phyloP scores from a whole-genome alignment of 148 eudicot genomes.

The Rhododendron mucronatum region DNA sequence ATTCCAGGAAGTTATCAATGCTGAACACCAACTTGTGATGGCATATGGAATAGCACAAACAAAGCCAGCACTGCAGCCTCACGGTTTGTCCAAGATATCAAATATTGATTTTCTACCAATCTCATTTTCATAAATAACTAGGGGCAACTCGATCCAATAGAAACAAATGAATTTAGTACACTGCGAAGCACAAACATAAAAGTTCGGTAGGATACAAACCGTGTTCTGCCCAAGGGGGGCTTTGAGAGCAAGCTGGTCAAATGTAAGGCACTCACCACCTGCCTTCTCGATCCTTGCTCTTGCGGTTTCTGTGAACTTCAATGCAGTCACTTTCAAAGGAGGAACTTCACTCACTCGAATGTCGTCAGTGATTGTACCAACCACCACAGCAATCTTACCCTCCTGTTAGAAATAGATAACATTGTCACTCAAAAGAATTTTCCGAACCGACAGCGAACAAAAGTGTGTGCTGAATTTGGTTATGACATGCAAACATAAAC shows the following conservation, averaged over 20 bases:
- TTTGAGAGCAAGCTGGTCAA: constrained; percentile 85
- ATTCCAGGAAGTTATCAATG: background rate
- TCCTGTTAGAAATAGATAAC: constrained; percentile 29
- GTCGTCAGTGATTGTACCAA: constrained; percentile 80
- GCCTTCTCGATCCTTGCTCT: constrained; percentile 95
- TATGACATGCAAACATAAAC: background rate
- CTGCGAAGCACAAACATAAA: background rate
- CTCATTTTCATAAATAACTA: background rate
- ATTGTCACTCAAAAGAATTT: background rate
- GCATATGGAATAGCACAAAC: background rate
- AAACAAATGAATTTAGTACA: background rate
- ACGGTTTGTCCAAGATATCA: background rate
- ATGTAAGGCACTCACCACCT: constrained; percentile 84
- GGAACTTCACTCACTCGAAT: constrained; percentile 65
- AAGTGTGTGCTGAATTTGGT: background rate
- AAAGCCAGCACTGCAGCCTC: background rate
- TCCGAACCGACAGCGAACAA: background rate
- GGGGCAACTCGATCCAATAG: background rate
- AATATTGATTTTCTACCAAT: background rate
- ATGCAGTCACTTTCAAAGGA: constrained; percentile 60
- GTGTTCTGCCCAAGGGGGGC: constrained; percentile 99
- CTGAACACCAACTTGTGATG: background rate
- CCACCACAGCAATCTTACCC: constrained; percentile 66
- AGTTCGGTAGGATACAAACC: constrained; percentile 30
- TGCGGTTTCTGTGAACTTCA: constrained; percentile 86